A percentile compares a stretch with the other conserved stretches of the same genome.
phyloP scores from a whole-genome alignment of 2,329 filamentous ascomycete genomes.

The Sarocladium brachiariae region DNA sequence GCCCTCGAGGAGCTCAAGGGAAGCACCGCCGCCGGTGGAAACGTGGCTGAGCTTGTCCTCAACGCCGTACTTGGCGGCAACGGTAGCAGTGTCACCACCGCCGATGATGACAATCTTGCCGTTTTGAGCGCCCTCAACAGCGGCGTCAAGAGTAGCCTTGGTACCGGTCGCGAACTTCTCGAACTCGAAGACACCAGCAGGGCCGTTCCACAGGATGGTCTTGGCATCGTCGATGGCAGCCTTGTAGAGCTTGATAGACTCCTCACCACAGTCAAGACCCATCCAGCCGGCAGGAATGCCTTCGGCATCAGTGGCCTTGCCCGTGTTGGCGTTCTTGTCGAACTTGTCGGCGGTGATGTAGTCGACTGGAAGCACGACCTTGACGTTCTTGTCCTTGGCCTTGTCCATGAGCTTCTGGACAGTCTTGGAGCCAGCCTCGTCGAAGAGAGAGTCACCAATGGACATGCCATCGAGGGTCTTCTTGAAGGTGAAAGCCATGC shows the following conservation, averaged over 20 bases:
- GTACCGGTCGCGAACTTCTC: slow-evolving; percentile 90
- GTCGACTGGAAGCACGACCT: slow-evolving; percentile 89
- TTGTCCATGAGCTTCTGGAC: slow-evolving; percentile 84
- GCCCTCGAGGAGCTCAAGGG: slow-evolving; percentile 92
- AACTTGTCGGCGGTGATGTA: slow-evolving; percentile 97
- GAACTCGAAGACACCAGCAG: slow-evolving; percentile 95
- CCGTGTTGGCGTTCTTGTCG: slow-evolving; percentile 71
- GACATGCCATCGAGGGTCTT: slow-evolving; percentile 89
- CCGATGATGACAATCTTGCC: slow-evolving; percentile 98
- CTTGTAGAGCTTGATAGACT: slow-evolving; percentile 85
- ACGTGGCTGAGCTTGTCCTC: slow-evolving; percentile 98
- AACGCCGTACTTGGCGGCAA: slow-evolving; percentile 92
- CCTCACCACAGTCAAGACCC: slow-evolving; percentile 89
- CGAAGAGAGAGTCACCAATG: slow-evolving; percentile 88
- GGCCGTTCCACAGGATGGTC: slow-evolving; percentile 99
- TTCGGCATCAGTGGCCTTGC: slow-evolving; percentile 74
- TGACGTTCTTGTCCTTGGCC: slow-evolving; percentile 93
- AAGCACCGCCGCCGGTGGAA: slow-evolving; percentile 92
- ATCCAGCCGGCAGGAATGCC: slow-evolving; percentile 97
- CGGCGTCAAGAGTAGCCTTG: slow-evolving; percentile 85
- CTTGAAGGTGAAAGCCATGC: slow-evolving; percentile 99
- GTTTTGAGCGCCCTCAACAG: slow-evolving; percentile 68
- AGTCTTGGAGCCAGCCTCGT: slow-evolving; percentile 89
- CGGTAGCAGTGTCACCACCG: slow-evolving; percentile 95
- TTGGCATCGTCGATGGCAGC: slow-evolving; percentile 78